Conservation (phyloP, 2,329 filamentous ascomycete genomes). For the Paracoccidioides lutzii region DNA sequence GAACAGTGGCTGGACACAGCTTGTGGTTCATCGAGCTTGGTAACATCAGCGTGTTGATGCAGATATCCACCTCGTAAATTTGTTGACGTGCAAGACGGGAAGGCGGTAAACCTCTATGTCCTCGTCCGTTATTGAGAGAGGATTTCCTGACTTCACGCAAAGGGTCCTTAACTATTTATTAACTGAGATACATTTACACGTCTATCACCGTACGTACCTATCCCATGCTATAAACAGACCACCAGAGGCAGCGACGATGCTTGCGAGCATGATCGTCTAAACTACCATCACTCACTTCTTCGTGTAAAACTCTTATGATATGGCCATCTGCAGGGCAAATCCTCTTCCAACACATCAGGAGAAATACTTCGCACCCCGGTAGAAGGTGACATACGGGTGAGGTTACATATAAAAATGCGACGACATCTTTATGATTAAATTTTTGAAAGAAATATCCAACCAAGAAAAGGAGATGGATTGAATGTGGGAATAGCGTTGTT, state of each 20-base stretch:
- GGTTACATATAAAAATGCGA: conserved; percentile 40
- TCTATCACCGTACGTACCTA: conserved; percentile 16
- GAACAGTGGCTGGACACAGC: conserved; percentile 36
- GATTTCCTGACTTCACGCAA: conserved; percentile 43
- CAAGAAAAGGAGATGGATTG: conserved; percentile 31
- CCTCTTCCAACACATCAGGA: conserved; percentile 25
- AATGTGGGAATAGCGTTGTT: too few relatives aligned
- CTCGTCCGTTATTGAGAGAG: conserved; percentile 42
- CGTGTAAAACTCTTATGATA: conserved; percentile 44
- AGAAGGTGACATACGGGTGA: neutral
- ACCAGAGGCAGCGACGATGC: conserved; percentile 42
- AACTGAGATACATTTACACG: neutral
- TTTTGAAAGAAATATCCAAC: conserved; percentile 47
- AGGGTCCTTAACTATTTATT: conserved; percentile 26
- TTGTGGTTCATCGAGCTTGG: conserved; percentile 22
- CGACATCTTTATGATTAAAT: conserved; percentile 42
- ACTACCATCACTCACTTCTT: conserved; percentile 33
- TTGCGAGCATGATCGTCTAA: conserved; percentile 35
- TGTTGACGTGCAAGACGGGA: conserved; percentile 16
- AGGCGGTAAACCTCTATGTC: conserved; percentile 37
- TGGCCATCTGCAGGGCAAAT: conserved; percentile 44
- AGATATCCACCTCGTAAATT: conserved; percentile 7
- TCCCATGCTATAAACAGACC: conserved; percentile 46
- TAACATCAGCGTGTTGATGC: conserved; percentile 5
- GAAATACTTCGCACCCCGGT: neutral